Percentiles rank a stretch among this genome's conserved stretches.
These are phyloP conservation scores for Diaporthe eres DNA, from an alignment of 2,329 filamentous ascomycete genomes.

Conservation along the genomic window DNA sequence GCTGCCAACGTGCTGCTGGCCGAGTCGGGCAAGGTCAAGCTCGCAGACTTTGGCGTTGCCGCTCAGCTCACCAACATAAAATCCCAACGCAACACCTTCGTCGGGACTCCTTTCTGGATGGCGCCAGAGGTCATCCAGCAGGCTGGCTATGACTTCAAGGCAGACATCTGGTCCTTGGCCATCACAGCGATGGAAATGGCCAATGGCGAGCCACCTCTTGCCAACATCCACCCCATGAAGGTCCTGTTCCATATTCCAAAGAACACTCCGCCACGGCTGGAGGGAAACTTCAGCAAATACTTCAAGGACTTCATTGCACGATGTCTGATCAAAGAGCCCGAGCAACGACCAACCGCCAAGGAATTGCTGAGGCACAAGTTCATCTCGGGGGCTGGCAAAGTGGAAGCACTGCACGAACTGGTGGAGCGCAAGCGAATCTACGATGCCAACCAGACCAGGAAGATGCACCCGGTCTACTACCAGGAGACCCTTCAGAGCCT, in stretches of 20 bases:
- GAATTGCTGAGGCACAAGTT: conserved; percentile 92
- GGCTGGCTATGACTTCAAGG: conserved; percentile 86
- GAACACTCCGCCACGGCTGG: conserved; percentile 84
- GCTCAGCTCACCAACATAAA: conserved; percentile 98
- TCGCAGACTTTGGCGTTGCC: conserved; percentile 97
- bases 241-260: conserved; percentile 93
- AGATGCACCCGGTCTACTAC: conserved; percentile 85
- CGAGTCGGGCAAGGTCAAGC: conserved; percentile 89
- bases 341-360: conserved; percentile 85
- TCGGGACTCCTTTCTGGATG: conserved; percentile 98
- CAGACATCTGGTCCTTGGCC: conserved; percentile 93
- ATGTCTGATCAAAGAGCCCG: conserved; percentile 93
- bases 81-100: conserved; percentile 96
- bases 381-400: conserved; percentile 87
- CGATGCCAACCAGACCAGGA: conserved; percentile 79
- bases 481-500: conserved; percentile 90
- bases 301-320: conserved; percentile 95
- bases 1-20: conserved; percentile 97
- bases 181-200: conserved; percentile 94
- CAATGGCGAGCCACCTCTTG: conserved; percentile 89
- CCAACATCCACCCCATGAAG: conserved; percentile 92
- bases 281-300: conserved; percentile 88
- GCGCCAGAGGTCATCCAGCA: conserved; percentile 95
- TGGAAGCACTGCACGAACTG: conserved; percentile 89
- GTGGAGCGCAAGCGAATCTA: conserved; percentile 86